Conservation (phyloP, 1,284 basidiomycete species). For the Neolentinus lepideus region DNA sequence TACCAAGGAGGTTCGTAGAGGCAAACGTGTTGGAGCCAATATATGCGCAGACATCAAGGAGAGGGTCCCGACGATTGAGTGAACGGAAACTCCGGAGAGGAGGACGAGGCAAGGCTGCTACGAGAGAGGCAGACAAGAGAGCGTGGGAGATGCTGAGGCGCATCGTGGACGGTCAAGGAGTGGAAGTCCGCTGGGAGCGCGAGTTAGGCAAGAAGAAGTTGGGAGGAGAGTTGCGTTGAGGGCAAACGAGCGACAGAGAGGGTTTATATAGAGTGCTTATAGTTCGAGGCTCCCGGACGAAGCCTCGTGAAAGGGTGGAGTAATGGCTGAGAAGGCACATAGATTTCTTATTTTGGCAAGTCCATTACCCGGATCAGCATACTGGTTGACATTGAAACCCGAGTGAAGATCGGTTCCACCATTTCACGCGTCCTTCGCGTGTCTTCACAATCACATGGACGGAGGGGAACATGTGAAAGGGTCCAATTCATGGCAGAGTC, state of each 20-base stretch:
- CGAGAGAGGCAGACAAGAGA: slow-evolving; percentile 1
- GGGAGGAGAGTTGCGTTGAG: not conserved
- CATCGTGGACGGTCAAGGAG: not conserved
- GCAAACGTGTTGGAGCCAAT: slow-evolving; percentile 12
- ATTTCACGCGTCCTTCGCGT: no score
- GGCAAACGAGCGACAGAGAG: not conserved
- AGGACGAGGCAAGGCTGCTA: not conserved
- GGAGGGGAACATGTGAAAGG: no score
- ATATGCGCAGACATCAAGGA: slow-evolving; percentile 18
- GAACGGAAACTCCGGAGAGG: not conserved
- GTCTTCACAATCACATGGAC: no score
- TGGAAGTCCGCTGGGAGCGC: not conserved
- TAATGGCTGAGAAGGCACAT: not conserved
- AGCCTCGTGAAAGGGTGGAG: not conserved
- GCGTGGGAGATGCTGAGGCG: not conserved
- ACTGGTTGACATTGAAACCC: no score
- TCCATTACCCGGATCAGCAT: not conserved
- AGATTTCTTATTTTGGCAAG: not conserved
- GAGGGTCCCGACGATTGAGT: not conserved
- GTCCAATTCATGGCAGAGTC: no score
- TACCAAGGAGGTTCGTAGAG: slow-evolving; percentile 7
- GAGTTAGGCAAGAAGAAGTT: not conserved
- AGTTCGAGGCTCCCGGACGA: not conserved
- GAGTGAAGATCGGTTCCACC: no score
- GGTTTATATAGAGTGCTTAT: not conserved